Percentiles rank a stretch among this genome's conserved stretches.
These are phyloP conservation scores for Pichia nakasei DNA, from an alignment of 805 yeast species.

Conservation along the genomic window DNA sequence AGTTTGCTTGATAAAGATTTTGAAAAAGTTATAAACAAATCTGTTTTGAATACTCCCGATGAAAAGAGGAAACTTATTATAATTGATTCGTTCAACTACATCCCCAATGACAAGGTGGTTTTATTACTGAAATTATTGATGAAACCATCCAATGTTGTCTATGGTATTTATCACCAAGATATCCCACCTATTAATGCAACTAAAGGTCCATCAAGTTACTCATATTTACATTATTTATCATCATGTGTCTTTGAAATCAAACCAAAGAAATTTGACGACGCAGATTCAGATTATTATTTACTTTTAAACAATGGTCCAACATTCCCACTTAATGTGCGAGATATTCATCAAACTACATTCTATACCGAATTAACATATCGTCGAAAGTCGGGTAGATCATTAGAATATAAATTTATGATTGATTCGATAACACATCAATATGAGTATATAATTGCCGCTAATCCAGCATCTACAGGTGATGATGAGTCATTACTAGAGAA, in stretches of 20 bases:
- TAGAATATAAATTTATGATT: slow-evolving; percentile 45
- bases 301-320: slow-evolving; percentile 2
- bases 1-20: slow-evolving; percentile 29
- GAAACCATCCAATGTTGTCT: slow-evolving; percentile 35
- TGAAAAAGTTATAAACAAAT: slow-evolving; percentile 5
- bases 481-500: slow-evolving; percentile 48
- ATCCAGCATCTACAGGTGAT: slow-evolving; percentile 13
- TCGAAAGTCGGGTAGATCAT: slow-evolving; percentile 78
- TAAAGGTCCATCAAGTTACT: slow-evolving; percentile 15
- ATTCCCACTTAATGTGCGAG: slow-evolving; percentile 6
- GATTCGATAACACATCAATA: slow-evolving; percentile 38
- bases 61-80: slow-evolving; percentile 30
- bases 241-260: slow-evolving; percentile 58
- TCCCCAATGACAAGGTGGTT: slow-evolving; percentile 37
- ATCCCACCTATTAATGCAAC: slow-evolving; percentile 17
- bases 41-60: slow-evolving; percentile 1
- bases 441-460: slow-evolving; percentile 19
- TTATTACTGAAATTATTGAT: slow-evolving; percentile 19
- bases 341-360: slow-evolving; percentile 23
- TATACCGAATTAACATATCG: slow-evolving; percentile 51
- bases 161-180: slow-evolving; percentile 41
- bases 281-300: slow-evolving; percentile 1
- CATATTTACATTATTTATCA: slow-evolving; percentile 54
- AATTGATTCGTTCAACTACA: slow-evolving; percentile 61
- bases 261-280: slow-evolving; percentile 29